Percentiles rank a stretch among this genome's conserved stretches.
Evolutionary conservation across 2,329 filamentous ascomycete species (phyloP).

Genomic region (Aspergillus neotritici): DNA sequence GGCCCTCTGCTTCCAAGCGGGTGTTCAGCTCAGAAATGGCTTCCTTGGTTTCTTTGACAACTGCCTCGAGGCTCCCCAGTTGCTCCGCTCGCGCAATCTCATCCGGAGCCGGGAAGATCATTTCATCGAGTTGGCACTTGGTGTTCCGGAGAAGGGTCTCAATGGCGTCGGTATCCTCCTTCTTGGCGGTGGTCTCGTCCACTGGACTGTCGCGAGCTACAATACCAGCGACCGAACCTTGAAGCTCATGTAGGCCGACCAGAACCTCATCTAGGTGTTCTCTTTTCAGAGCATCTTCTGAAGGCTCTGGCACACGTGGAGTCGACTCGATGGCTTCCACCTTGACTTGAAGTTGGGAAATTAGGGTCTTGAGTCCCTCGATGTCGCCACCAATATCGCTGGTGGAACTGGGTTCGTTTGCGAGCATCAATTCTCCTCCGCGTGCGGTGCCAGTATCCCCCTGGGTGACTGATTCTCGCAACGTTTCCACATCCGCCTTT

Average conservation of each 20-base stretch:
- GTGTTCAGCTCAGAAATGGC: conserved; percentile 60
- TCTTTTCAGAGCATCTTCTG: conserved; percentile 41
- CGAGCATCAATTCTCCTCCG: conserved; percentile 54
- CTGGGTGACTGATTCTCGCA: conserved; percentile 53
- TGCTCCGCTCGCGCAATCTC: conserved; percentile 60
- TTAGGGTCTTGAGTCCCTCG: conserved; percentile 76
- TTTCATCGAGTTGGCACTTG: conserved; percentile 79
- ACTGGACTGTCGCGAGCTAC: conserved; percentile 37
- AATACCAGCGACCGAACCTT: conserved; percentile 53
- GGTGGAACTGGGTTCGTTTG: conserved; percentile 40
- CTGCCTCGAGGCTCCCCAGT: conserved; percentile 57
- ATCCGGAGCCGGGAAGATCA: conserved; percentile 59
- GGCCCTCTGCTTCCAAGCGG: conserved; percentile 61
- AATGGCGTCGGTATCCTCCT: conserved; percentile 84
- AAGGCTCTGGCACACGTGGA: conserved; percentile 33
- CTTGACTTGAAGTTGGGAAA: conserved; percentile 77
- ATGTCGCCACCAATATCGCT: conserved; percentile 60
- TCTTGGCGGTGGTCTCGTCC: conserved; percentile 55
- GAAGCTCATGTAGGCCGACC: conserved; percentile 47
- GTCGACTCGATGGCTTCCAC: conserved; percentile 66
- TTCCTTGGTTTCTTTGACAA: conserved; percentile 71
- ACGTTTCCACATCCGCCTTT: conserved; percentile 68
- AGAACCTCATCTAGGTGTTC: conserved; percentile 44
- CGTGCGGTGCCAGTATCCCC: conserved; percentile 43
- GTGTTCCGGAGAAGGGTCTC: conserved; percentile 86